phyloP scores from a whole-genome alignment of 768 basidiomycete species.

The Rhodotorula paludigena region DNA sequence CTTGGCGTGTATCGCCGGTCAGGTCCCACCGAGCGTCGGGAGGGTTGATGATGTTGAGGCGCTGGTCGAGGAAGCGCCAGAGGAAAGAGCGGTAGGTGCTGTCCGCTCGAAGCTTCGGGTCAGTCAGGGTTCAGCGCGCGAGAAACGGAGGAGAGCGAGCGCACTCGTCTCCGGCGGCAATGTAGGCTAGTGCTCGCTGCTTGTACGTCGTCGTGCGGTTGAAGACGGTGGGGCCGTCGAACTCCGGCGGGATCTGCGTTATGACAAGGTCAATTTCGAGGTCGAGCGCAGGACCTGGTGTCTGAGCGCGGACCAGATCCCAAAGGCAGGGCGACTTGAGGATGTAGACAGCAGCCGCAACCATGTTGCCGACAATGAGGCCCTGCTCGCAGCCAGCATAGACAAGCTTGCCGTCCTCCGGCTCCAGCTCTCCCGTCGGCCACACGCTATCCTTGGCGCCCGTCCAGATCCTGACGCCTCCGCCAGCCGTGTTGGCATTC shows the following conservation, averaged over 20 bases:
- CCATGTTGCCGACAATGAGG: slow-evolving; percentile 23
- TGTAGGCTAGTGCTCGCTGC: slow-evolving; percentile 23
- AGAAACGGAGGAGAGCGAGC: neutral
- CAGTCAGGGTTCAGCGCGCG: neutral
- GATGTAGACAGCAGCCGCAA: slow-evolving; percentile 20
- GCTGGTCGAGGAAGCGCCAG: slow-evolving; percentile 26
- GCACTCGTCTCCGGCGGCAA: slow-evolving; percentile 31
- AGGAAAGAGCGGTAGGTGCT: slow-evolving; percentile 33
- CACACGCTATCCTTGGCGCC: slow-evolving; percentile 24
- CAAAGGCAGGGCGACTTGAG: slow-evolving; percentile 33
- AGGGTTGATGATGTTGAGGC: slow-evolving; percentile 24
- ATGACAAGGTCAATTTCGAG: too few relatives aligned
- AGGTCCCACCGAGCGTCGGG: slow-evolving; percentile 18
- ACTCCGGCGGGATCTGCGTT: slow-evolving; percentile 19
- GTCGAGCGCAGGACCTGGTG: too few relatives aligned
- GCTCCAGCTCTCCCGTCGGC: slow-evolving; percentile 2
- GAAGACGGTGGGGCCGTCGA: slow-evolving; percentile 23
- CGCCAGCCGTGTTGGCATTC: slow-evolving; percentile 19
- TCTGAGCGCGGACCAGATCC: slow-evolving; percentile 4
- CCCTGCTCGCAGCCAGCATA: slow-evolving; percentile 34
- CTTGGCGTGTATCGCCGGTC: slow-evolving; percentile 9
- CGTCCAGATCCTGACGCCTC: slow-evolving; percentile 17
- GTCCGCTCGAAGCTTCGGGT: neutral
- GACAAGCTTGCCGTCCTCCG: slow-evolving; percentile 4
- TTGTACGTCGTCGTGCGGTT: slow-evolving; percentile 17